Conservation (phyloP, 1,139 yeast genomes). For the Pichia sp. region DNA sequence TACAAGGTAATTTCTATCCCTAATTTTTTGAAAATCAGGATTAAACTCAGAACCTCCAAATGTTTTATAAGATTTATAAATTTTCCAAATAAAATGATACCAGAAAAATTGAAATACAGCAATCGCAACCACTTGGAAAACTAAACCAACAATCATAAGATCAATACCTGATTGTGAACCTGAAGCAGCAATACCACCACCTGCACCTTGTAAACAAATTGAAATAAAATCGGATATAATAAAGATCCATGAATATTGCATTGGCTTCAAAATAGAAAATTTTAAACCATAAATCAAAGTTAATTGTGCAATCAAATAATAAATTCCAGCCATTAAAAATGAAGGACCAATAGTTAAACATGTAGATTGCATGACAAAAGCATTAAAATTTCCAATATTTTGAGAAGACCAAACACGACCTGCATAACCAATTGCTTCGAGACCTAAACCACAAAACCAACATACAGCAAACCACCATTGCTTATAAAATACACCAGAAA, state of each 20-base stretch:
- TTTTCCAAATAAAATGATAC: conserved; percentile 43
- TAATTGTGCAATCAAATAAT: conserved; percentile 68
- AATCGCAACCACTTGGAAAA: conserved; percentile 74
- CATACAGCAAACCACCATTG: conserved; percentile 74
- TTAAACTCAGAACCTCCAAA: conserved; percentile 27
- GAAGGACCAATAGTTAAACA: conserved; percentile 81
- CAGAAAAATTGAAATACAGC: conserved; percentile 50
- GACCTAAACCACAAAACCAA: conserved; percentile 51
- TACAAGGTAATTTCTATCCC: conserved; percentile 35
- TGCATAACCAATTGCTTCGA: conserved; percentile 68
- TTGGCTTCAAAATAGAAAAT: conserved; percentile 61
- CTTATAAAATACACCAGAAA: conserved; percentile 39
- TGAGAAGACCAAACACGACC: conserved; percentile 48
- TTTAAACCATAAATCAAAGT: conserved; percentile 63
- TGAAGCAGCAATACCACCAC: conserved; percentile 66
- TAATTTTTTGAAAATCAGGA: conserved; percentile 6
- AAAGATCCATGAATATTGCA: conserved; percentile 64
- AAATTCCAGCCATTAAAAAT: conserved; percentile 83
- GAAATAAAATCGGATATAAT: conserved; percentile 35
- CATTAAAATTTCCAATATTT: conserved; percentile 34
- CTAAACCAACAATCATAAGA: conserved; percentile 77
- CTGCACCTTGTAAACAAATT: conserved; percentile 70
- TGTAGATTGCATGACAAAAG: conserved; percentile 60
- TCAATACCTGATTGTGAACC: conserved; percentile 52
- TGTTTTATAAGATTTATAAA: conserved; percentile 32